A percentile compares a stretch with the other conserved stretches of the same genome.
Evolutionary conservation across 331 rosid species (phyloP).

Genomic region (Rhamnella rubrinervis): DNA sequence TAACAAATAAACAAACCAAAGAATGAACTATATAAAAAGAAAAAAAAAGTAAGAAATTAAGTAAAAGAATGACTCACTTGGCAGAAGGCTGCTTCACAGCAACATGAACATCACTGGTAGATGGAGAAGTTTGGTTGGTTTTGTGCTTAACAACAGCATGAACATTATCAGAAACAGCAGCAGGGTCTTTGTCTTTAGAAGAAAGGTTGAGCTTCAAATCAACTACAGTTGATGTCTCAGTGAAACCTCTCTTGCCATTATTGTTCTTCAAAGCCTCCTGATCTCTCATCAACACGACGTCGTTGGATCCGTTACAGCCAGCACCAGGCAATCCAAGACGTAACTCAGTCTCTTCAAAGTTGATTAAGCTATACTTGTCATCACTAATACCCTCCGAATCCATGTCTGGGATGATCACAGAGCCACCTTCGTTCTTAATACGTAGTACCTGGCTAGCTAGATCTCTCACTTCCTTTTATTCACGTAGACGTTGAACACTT

Average conservation of each 20-base stretch:
- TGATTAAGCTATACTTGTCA: constrained; percentile 40
- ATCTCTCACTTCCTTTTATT: too few species aligned
- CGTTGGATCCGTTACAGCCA: constrained; percentile 31
- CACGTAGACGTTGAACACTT: too few species aligned
- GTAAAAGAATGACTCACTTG: constrained; percentile 41
- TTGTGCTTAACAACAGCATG: too few species aligned
- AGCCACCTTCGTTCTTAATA: too few species aligned
- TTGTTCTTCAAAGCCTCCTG: constrained; percentile 8
- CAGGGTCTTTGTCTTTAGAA: constrained; percentile 25
- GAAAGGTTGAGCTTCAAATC: constrained; percentile 91
- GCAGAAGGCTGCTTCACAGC: constrained; percentile 57
- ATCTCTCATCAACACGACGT: neutral
- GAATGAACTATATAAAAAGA: neutral
- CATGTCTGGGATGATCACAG: neutral
- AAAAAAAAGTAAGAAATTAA: too few species aligned
- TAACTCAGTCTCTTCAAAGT: constrained; percentile 82
- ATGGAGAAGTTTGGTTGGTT: constrained; percentile 12
- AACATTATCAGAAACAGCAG: neutral
- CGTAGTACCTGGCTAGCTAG: too few species aligned
- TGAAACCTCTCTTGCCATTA: constrained; percentile 69
- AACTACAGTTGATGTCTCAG: constrained; percentile 40
- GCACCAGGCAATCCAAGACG: constrained; percentile 89
- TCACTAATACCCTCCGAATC: neutral
- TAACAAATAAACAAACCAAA: neutral
- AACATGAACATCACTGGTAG: constrained; percentile 32